Evolutionary conservation across 345 rosid genomes (phyloP), one percentile per base, ranked within the genome.

Genomic region (Excoecaria cochinchinensis): DNA sequence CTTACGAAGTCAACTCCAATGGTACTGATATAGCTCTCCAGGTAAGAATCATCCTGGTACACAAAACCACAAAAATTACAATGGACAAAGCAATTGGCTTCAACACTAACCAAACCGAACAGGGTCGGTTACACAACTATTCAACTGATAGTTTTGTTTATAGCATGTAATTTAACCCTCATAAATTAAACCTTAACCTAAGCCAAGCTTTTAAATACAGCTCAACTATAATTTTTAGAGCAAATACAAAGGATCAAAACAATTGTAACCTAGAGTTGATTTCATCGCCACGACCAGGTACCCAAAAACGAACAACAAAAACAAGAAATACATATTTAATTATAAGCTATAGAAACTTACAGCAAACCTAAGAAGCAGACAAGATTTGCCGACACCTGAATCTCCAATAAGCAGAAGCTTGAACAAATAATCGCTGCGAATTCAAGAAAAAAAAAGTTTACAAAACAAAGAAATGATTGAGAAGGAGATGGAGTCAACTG

Each of bases 1-100:
- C 96, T 87, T 81, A 91, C 96, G 81, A 91, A 91, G 78, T 91
- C 96, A 70, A 89, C 96, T 59, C 96, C 96, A 66, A 91, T 89
- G 82, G 96, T 91, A 85, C 96, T 89, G 65, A 91, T 89, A 85
- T 89, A 91, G 82, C 96, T 89, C 52, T 91, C 92, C n/a, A 89
- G 79, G 64, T 91, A 91, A 17, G 96, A 89, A 78, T 87, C 93
- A 87, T 89, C 96, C 96, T 91, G 86, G 65, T 24, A 10, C 67
- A 12, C 52, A 50, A 78, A 60, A 47, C 47, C 76, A 55, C 15
- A 14, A 72, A 15, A 16, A 70, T 22, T 48, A 42, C 1, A 68
- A n/a, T 64, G 22, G 22, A 36, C 9, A 17, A 50, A 12, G 19
- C n/a, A 24, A 3, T 10, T 10, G 10, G 36, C 17, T 47, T 46